Base-by-base conservation (phyloP, 768 basidiomycete species). In the Agaricus blazei region DNA sequence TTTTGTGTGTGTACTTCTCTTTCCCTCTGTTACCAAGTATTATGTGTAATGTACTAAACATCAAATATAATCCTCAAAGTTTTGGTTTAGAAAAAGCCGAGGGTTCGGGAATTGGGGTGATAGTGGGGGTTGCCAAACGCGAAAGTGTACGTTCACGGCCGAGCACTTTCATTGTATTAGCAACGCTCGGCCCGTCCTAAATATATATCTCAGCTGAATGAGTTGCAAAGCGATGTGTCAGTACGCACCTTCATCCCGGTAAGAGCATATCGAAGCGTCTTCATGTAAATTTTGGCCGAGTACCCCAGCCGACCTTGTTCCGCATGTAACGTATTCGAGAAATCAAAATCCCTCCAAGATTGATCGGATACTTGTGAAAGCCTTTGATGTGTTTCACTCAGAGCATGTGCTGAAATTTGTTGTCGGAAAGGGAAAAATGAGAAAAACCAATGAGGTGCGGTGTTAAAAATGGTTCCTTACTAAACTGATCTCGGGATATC, bases 171-270 rank as follows among this genome's bases (percentile, higher is more conserved):
- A 81, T 72, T 14, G 76, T 66, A 58, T 80, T 78, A 2, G 71
- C 70, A 12, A 81, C 61, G 4, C 71, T 69, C 3, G 80, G 79
- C 12, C 81, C 81, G 57, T 79, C 77, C 81, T 81, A 50, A 4
- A 51, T 34, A 8, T 8, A 34, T 11, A 34, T 2, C 31, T 34
- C 11, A 56, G 43, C 27, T 37, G 56, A 5, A 52, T 29, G 15
- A 31, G 29, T 50, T 28, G 26, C 3, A 40, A 23, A 23, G 26
- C 9, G 45, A 3, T 36, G 14, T 29, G 43, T 37, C 19, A 31
- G 37, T 28, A 63, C 77, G n/a, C 54, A 88, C 94, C 82, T 90
- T 93, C 72, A 84, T 81, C 2, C 86, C 94, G 1, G 88, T 93
- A 60, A 97, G 65, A 3, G 87, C 88, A 64, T 90, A 82, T 51